phyloP scores from a whole-genome alignment of 805 yeast species.

The Saccharomyces eubayanus region DNA sequence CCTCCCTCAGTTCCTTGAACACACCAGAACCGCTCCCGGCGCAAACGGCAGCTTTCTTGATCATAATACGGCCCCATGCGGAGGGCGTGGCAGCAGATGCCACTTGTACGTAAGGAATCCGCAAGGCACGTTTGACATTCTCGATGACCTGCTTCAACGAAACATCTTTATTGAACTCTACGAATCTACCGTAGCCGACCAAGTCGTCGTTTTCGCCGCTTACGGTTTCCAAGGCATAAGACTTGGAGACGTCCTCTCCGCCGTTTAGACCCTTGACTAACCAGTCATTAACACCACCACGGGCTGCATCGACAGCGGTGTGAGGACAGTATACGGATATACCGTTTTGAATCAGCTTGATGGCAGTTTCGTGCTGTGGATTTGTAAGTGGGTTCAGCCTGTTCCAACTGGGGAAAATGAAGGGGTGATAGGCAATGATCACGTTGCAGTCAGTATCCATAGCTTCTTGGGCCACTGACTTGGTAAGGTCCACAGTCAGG shows the following conservation, averaged over 20 bases:
- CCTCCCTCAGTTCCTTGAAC: constrained; percentile 39
- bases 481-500: constrained; percentile 79
- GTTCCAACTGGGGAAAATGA: constrained; percentile 84
- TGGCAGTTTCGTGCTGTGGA: constrained; percentile 74
- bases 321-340: constrained; percentile 92
- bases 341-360: constrained; percentile 65
- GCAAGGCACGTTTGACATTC: constrained; percentile 46
- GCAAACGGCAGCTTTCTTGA: constrained; percentile 69
- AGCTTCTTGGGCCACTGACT: constrained; percentile 80
- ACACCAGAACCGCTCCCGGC: constrained; percentile 92
- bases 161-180: constrained; percentile 39
- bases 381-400: constrained; percentile 48
- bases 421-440: constrained; percentile 87
- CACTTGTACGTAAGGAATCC: constrained; percentile 53
- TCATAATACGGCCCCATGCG: constrained; percentile 17
- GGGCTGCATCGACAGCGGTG: constrained; percentile 89
- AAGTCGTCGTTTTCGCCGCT: constrained; percentile 18
- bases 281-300: constrained; percentile 94
- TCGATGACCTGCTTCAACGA: constrained; percentile 39
- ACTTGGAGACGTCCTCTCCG: constrained; percentile 11
- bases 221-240: constrained; percentile 21
- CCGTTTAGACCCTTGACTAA: constrained; percentile 52
- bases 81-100: constrained; percentile 30
- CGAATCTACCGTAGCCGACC: constrained; percentile 78
- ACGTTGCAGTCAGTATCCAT: constrained; percentile 44